Evolutionary conservation across 805 yeast species (phyloP).

Genomic region (Brettanomyces anomalus): DNA sequence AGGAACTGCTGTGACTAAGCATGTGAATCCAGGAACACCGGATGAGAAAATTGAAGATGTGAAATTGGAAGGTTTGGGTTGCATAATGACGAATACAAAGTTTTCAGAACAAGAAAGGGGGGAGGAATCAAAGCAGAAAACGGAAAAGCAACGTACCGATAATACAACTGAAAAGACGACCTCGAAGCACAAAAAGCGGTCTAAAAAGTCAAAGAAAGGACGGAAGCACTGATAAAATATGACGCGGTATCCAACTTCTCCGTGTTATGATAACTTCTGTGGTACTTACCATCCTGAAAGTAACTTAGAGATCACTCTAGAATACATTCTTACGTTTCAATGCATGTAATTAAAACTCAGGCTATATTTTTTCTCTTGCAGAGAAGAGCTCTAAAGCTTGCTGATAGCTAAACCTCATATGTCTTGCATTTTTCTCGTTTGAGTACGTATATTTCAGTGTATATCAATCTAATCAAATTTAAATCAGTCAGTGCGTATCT

Average conservation of each 20-base stretch:
- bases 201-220: slow-evolving; percentile 16
- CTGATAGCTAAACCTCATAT: no score
- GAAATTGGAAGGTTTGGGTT: slow-evolving; percentile 20
- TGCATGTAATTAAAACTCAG: no score
- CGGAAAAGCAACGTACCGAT: background rate
- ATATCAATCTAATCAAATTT: no score
- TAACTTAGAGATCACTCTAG: no score
- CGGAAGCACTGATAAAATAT: slow-evolving; percentile 7
- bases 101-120: slow-evolving; percentile 5
- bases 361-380: no score
- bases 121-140: slow-evolving; percentile 1
- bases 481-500: no score
- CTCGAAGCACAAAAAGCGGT: slow-evolving; percentile 8
- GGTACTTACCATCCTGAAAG: no score
- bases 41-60: slow-evolving; percentile 2
- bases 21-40: background rate
- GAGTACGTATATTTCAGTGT: no score
- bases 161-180: background rate
- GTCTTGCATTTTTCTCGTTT: no score
- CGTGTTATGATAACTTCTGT: background rate
- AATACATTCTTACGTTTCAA: no score
- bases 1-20: slow-evolving; percentile 31
- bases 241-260: background rate
- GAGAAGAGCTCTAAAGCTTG: no score
- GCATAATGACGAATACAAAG: slow-evolving; percentile 13